Evolutionary conservation across 176 grass and related monocot species (phyloP), one percentile per base, ranked within the genome.

Genomic region (Thinopyrum elongatum): DNA sequence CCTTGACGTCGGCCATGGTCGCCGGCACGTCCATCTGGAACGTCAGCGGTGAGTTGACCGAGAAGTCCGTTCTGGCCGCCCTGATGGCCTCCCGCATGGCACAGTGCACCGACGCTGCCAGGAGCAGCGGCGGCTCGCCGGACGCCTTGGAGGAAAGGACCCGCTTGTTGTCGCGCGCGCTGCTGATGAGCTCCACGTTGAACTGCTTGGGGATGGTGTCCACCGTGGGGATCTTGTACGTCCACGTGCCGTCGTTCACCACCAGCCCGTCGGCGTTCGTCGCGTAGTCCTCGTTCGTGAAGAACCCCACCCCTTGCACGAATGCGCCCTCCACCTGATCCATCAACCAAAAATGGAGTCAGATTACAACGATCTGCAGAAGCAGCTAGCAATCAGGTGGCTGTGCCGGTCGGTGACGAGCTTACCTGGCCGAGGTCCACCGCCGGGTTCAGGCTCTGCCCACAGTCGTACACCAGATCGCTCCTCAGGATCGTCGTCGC

Each of bases 81-180:
- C 95, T 87, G 65, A 98, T 93, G 61, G 95, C 95, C 83, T 98
- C 93, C 87, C 95, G 84, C 82, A 91, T 91, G 28, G 95, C 95
- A 46, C 95, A 98, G 78, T 98, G 95, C 87, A 98, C 95, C 22
- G 95, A 95, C 28, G 83, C 61, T 30, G 95, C 95, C 10, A 98
- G 93, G 47, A 98, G 89, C 82, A 98, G 87, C 1, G 95, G 95
- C 11, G 95, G 93, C 78, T 98, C 95, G 10, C 95, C 95, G 16
- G 93, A 98, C 16, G 95, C 95, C 82, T 97, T 97, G 0, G 92
- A 97, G 10, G 94, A 97, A 5, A 97, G 92, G n/a, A 97, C 80
- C 16, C 88, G 92, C 76, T 91, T 94, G 28, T 78, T 39, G 39
- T 94, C 88, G 14, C 80, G 86, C 29, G 87, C 92, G 29, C 86